Base-by-base conservation (phyloP, 768 basidiomycete species). In the Daedalea quercina region DNA sequence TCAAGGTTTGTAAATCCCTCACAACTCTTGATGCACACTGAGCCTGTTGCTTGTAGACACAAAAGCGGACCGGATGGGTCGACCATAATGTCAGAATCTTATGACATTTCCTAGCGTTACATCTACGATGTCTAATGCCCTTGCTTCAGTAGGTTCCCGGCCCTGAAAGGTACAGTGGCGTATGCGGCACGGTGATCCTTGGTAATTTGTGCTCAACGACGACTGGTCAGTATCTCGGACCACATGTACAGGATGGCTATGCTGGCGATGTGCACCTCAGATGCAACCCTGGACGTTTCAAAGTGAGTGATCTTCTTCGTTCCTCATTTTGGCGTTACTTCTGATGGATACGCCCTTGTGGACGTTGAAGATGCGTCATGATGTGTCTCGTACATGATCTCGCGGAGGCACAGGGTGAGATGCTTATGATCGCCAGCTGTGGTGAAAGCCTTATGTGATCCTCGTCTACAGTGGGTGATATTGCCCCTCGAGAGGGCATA, bases 191-290 rank as follows among this genome's bases (percentile, higher is more conserved):
- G 13, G 8, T 25, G 12, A 26, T 13, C n/a, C n/a, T n/a, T n/a
- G n/a, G 15, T 9, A 20, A n/a, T 26, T 43, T 33, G 31, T 28
- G 24, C 19, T 19, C 20, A 26, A n/a, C n/a, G n/a, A n/a, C n/a
- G 3, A n/a, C 23, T 20, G n/a, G 22, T 23, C 54, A 92, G 89
- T 58, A 94, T 97, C 57, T 85, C 92, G 8, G 95, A 98, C 67
- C 94, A 97, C 63, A 97, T 96, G 95, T 90, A 93, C 66, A 76
- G 95, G 44, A 97, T 99, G 95, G 87, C 92, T 1, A 66, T 97
- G n/a, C 77, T 98, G 41, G 85, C 93, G 3, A 85, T 99, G 82
- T 87, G 92, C 55, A 79, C 82, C 4, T 84, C 90, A 0, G 90
- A 90, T 62, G 47, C 69, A n/a, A 75, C 73, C 0, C 76, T 92